Conservation (phyloP, 1,139 yeast genomes). For the Geotrichum europaeum region DNA sequence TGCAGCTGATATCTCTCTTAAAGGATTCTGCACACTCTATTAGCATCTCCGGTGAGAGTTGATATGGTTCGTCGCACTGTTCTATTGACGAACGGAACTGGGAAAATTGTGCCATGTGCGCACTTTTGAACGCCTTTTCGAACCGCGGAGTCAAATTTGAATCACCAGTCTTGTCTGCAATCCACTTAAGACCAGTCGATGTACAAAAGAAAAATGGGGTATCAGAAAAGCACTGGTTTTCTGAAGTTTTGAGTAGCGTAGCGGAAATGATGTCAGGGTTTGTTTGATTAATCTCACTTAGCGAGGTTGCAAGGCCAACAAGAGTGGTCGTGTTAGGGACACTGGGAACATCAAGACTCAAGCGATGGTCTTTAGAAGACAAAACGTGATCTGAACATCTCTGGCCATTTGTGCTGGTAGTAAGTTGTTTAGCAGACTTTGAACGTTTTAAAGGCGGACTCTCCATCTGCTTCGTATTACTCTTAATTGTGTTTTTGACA, state of each 20-base stretch:
- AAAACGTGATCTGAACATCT: neutral
- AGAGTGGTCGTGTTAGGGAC: neutral
- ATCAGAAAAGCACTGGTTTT: constrained; percentile 19
- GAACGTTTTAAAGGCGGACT: neutral
- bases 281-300: neutral
- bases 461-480: too few species aligned
- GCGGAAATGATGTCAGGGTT: constrained; percentile 6
- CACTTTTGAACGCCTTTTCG: neutral
- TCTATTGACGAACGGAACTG: neutral
- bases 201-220: constrained; percentile 40
- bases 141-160: constrained; percentile 17
- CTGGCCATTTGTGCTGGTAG: neutral
- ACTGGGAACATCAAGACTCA: neutral
- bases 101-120: neutral
- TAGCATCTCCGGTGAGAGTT: neutral
- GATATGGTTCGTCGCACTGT: neutral
- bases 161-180: constrained; percentile 35
- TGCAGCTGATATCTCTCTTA: neutral
- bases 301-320: neutral
- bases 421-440: neutral
- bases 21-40: neutral
- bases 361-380: neutral
- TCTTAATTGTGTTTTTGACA: too few species aligned
- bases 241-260: constrained; percentile 1
- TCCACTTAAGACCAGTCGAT: constrained; percentile 39